phyloP scores from a whole-genome alignment of 345 rosid species.

The Lepidium aucheri region DNA sequence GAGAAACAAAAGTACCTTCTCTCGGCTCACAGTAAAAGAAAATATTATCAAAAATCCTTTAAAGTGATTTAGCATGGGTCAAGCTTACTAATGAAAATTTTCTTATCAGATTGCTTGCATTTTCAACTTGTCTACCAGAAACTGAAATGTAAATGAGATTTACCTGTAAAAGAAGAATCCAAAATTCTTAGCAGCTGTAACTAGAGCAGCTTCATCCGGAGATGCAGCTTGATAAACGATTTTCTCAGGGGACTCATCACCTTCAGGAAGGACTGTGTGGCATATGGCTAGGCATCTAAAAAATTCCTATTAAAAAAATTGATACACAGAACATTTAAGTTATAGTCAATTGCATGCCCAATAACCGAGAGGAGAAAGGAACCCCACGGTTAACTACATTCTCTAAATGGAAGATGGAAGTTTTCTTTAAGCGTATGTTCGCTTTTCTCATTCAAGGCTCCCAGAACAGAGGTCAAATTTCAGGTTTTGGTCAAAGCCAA shows the following conservation, averaged over 20 bases:
- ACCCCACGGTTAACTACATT: not conserved
- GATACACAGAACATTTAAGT: not conserved
- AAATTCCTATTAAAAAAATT: conserved; percentile 50
- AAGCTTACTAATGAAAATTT: not conserved
- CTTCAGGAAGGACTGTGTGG: conserved; percentile 94
- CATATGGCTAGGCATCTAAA: conserved; percentile 94
- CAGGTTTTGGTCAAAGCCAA: not conserved
- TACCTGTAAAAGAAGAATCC: conserved; percentile 95
- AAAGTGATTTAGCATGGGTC: not conserved
- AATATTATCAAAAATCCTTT: not conserved
- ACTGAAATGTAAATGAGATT: not conserved
- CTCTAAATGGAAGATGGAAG: not conserved
- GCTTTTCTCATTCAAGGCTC: not conserved
- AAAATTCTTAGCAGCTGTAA: conserved; percentile 83
- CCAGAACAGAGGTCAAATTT: not conserved
- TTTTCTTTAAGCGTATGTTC: not conserved
- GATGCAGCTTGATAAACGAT: conserved; percentile 91
- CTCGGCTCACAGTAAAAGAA: not conserved
- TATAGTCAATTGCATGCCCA: not conserved
- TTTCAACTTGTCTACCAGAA: not conserved
- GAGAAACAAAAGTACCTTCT: conserved; percentile 5
- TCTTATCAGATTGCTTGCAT: not conserved
- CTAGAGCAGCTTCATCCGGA: conserved; percentile 95
- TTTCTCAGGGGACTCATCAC: conserved; percentile 80
- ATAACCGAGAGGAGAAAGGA: not conserved